Base-by-base conservation (phyloP, 805 yeast genomes). In the Kluyveromyces nonfermentans region DNA sequence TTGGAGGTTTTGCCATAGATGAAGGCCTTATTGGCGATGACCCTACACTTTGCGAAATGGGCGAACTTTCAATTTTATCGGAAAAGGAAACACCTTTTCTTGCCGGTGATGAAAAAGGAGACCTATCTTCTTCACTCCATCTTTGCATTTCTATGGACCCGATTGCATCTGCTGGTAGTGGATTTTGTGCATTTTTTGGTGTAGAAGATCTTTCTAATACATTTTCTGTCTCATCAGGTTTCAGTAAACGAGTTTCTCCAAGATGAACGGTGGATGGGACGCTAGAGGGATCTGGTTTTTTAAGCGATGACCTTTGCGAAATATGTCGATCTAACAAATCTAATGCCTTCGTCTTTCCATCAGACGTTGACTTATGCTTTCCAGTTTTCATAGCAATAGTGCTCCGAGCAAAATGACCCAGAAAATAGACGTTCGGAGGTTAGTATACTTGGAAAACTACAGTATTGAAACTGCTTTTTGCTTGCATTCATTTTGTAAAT, bases 51-150 rank as follows among this genome's bases (percentile, higher is more conserved):
- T 30, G 31, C 28, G 46, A 50, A 9, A 50, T 46, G 16, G 61
- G 60, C 15, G 63, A 56, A 7, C 55, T 52, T 33, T 55, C 61
- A 6, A 60, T 34, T 38, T 48, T 46, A 47, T 60, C 63, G 8
- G 64, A 59, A 48, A 60, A 60, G 5, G 62, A 56, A 5, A 60
- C 65, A 1, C 53, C 37, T 44, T 60, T 60, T 25, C 44, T 44
- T 12, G 47, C 43, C 6, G 63, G 62, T 4, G 63, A 59, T 7
- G 37, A 35, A 21, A 22, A 15, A 12, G 34, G 41, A 5, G 41
- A 25, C 15, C 25, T 35, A 25, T 4, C 30, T 10, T 25, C 30
- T 25, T 25, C 30, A 6, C 12, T 25, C 30, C 30, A 25, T 25
- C 12, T 25, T 25, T 25, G 30, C 14, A 25, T 10, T 14, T 25